Conservation (phyloP, 2,329 filamentous ascomycete species). For the Pseudogymnoascus sp. region DNA sequence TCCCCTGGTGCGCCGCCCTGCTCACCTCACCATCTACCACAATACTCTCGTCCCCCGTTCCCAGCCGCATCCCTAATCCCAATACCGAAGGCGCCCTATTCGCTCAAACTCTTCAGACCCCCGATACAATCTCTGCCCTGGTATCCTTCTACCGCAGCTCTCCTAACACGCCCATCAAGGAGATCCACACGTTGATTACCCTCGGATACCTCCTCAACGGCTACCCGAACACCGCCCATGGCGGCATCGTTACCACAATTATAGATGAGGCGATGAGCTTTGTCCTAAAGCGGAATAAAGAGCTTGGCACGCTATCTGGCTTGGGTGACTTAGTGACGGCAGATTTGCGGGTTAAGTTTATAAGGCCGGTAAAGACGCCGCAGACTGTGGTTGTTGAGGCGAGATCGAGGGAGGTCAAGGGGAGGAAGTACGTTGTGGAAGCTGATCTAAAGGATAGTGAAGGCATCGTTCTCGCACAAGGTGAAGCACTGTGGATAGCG, state of each 20-base stretch:
- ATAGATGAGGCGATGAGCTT: conserved; percentile 51
- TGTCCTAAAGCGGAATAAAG: conserved; percentile 31
- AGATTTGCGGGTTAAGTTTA: conserved; percentile 48
- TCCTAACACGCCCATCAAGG: conserved; percentile 8
- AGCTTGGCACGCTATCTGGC: conserved; percentile 17
- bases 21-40: conserved; percentile 16
- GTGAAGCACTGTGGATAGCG: conserved; percentile 44
- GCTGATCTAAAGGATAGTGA: conserved; percentile 42
- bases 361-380: conserved; percentile 43
- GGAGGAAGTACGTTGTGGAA: conserved; percentile 45
- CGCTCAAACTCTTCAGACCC: conserved; percentile 22
- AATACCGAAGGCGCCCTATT: conserved; percentile 23
- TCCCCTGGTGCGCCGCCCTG: conserved; percentile 25
- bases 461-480: conserved; percentile 40
- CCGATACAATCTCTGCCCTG: conserved; percentile 21
- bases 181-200: conserved; percentile 18
- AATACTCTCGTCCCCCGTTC: conserved; percentile 18
- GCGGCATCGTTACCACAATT: conserved; percentile 49
- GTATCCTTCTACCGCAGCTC: conserved; percentile 19
- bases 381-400: conserved; percentile 39
- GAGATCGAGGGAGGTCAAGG: conserved; percentile 37
- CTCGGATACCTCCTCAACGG: conserved; percentile 48
- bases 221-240: conserved; percentile 44
- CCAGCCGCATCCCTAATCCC: conserved; percentile 22
- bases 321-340: conserved; percentile 37